Evolutionary conservation across 2,329 filamentous ascomycete genomes (phyloP).

Genomic region (Claviceps sorghi): DNA sequence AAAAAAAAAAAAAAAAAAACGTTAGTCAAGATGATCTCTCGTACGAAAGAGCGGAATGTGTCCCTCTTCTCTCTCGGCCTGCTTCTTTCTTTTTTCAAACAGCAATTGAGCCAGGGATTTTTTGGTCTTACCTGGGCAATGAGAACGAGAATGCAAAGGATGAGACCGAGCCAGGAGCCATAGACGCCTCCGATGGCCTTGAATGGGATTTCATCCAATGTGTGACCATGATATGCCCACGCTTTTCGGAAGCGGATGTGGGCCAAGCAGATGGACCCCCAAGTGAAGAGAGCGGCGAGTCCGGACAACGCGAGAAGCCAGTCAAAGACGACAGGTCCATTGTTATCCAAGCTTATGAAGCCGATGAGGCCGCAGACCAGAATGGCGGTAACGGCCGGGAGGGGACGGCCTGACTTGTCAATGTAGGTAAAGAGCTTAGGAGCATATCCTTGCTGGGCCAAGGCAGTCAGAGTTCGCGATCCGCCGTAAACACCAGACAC

Average conservation of each 20-base stretch:
- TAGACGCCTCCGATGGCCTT: constrained; percentile 42
- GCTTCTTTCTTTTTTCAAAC: background rate
- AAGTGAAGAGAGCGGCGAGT: constrained; percentile 47
- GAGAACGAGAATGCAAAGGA: constrained; percentile 39
- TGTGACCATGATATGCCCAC: constrained; percentile 44
- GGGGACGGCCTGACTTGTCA: constrained; percentile 41
- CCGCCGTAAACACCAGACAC: constrained; percentile 45
- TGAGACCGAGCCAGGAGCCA: constrained; percentile 49
- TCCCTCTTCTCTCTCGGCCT: too few species aligned
- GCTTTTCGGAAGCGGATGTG: constrained; percentile 51
- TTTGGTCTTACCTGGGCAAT: constrained; percentile 33
- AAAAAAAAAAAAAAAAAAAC: background rate
- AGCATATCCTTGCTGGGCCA: constrained; percentile 44
- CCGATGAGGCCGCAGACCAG: constrained; percentile 36
- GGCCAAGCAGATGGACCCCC: constrained; percentile 47
- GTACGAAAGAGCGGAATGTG: background rate
- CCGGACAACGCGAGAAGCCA: constrained; percentile 50
- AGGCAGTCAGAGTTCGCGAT: constrained; percentile 42
- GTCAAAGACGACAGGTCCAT: constrained; percentile 37
- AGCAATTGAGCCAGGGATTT: background rate
- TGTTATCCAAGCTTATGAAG: constrained; percentile 27
- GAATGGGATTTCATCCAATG: constrained; percentile 54
- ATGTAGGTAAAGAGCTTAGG: constrained; percentile 42
- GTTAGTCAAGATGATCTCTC: background rate
- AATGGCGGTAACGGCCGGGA: constrained; percentile 31